Conservation (phyloP, 805 yeast species). For the Saturnispora serradocipensis region DNA sequence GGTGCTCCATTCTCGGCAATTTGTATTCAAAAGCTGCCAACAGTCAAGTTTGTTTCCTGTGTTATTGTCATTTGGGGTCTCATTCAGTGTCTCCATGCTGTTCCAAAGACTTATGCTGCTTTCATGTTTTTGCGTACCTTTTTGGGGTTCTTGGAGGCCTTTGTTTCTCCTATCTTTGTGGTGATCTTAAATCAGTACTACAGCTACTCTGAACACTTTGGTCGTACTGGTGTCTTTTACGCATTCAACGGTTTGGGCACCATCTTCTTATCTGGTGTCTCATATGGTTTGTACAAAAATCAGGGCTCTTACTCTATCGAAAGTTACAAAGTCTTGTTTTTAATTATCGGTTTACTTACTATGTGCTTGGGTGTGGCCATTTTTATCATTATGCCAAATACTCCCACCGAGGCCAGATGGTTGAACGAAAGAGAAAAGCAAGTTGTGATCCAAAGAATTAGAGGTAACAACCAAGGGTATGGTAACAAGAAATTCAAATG, state of each 20-base stretch:
- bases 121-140: constrained; percentile 28
- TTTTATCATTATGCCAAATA: constrained; percentile 38
- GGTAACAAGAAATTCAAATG: constrained; percentile 37
- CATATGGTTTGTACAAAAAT: constrained; percentile 26
- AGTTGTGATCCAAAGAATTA: constrained; percentile 34
- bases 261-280: constrained; percentile 6
- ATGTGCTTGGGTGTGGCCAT: constrained; percentile 28
- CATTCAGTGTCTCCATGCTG: constrained; percentile 24
- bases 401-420: constrained; percentile 40
- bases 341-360: constrained; percentile 47
- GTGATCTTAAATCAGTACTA: constrained; percentile 33
- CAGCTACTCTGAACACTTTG: constrained; percentile 36
- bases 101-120: constrained; percentile 26
- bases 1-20: constrained; percentile 24
- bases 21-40: constrained; percentile 31
- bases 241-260: constrained; percentile 20
- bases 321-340: constrained; percentile 39
- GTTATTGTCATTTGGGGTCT: constrained; percentile 28
- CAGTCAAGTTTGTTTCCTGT: constrained; percentile 23
- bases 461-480: constrained; percentile 24
- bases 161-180: constrained; percentile 16
- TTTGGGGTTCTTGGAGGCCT: constrained; percentile 28
- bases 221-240: constrained; percentile 30
- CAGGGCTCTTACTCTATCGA: constrained; percentile 12
- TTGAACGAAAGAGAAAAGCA: constrained; percentile 30